Percentiles rank a stretch among this genome's conserved stretches.
Conservation (phyloP, 2,329 filamentous ascomycete genomes). For the Epichloe gansuensis region DNA sequence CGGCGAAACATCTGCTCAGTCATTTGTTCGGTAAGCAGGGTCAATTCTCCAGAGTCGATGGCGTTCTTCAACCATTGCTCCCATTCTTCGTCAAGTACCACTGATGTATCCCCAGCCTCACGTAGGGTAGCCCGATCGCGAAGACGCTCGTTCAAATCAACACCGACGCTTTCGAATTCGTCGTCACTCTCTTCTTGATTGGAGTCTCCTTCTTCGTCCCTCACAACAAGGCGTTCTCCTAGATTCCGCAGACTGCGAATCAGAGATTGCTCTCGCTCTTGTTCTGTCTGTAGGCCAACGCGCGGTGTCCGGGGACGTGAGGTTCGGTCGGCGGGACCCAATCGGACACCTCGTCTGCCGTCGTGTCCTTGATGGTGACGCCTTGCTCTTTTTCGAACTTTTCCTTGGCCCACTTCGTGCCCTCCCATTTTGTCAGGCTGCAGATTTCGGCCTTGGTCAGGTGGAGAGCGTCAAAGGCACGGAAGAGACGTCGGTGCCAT, state of each 20-base stretch:
- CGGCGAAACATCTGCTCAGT: slow-evolving; percentile 21
- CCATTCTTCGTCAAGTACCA: slow-evolving; percentile 58
- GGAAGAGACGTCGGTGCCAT: slow-evolving; percentile 66
- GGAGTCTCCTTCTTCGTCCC: slow-evolving; percentile 5
- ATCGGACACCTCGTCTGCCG: slow-evolving; percentile 52
- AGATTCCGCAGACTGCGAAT: slow-evolving; percentile 11
- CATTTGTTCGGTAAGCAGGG: slow-evolving; percentile 34
- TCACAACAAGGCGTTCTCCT: not conserved
- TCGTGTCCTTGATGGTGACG: slow-evolving; percentile 57
- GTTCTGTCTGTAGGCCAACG: slow-evolving; percentile 8
- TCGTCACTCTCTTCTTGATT: slow-evolving; percentile 16
- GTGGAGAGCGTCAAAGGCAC: slow-evolving; percentile 57
- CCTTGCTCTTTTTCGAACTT: slow-evolving; percentile 67
- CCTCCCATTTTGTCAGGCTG: slow-evolving; percentile 68
- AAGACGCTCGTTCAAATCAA: slow-evolving; percentile 52
- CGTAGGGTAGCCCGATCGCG: slow-evolving; percentile 50
- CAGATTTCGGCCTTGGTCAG: slow-evolving; percentile 61
- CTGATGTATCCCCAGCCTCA: slow-evolving; percentile 45
- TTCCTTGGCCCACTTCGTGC: slow-evolving; percentile 72
- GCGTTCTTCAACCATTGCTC: slow-evolving; percentile 64
- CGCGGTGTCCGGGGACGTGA: not conserved
- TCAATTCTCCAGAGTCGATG: slow-evolving; percentile 44
- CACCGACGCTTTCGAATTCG: slow-evolving; percentile 42
- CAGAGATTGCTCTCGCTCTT: slow-evolving; percentile 5
- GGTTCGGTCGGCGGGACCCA: slow-evolving; percentile 29